Conservation (phyloP, 2,329 filamentous ascomycete genomes). For the Berkeleyomyces rouxiae region DNA sequence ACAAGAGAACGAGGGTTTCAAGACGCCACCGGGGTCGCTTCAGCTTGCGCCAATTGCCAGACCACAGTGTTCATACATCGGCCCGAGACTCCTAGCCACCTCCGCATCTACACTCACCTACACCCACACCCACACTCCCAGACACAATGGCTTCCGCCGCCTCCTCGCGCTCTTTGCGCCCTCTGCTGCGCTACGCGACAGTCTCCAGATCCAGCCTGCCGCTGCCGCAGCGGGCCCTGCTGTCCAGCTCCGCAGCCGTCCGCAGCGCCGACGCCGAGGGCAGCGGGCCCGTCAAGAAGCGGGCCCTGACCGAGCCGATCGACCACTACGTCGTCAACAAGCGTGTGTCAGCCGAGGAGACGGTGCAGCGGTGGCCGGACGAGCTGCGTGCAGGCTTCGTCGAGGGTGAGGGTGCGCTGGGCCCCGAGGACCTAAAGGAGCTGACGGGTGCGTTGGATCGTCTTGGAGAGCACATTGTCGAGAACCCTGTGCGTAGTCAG, state of each 20-base stretch:
- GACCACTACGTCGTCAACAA: conserved; percentile 12
- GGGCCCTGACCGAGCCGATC: conserved; percentile 5
- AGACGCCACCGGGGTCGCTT: neutral
- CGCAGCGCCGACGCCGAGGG: neutral
- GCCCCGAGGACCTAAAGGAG: conserved; percentile 9
- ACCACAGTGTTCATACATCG: neutral
- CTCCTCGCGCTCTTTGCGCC: conserved; percentile 2
- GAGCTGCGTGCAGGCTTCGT: conserved; percentile 10
- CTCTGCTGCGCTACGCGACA: neutral
- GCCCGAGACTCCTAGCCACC: neutral
- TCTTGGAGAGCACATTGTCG: conserved; percentile 15
- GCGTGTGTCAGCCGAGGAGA: conserved; percentile 8
- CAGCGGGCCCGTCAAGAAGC: conserved; percentile 7
- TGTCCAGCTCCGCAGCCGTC: neutral
- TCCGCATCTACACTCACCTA: neutral
- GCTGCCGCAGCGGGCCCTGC: neutral
- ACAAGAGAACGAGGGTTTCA: neutral
- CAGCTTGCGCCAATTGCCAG: neutral
- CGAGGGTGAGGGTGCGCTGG: conserved; percentile 6
- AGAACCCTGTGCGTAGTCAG: conserved; percentile 7
- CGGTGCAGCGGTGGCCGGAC: conserved; percentile 11
- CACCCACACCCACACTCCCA: neutral
- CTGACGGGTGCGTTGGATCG: conserved; percentile 10
- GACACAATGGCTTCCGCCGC: conserved; percentile 3
- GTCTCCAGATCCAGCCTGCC: neutral